Conservation (phyloP, 1,284 basidiomycete species). For the Ustilago hordei region DNA sequence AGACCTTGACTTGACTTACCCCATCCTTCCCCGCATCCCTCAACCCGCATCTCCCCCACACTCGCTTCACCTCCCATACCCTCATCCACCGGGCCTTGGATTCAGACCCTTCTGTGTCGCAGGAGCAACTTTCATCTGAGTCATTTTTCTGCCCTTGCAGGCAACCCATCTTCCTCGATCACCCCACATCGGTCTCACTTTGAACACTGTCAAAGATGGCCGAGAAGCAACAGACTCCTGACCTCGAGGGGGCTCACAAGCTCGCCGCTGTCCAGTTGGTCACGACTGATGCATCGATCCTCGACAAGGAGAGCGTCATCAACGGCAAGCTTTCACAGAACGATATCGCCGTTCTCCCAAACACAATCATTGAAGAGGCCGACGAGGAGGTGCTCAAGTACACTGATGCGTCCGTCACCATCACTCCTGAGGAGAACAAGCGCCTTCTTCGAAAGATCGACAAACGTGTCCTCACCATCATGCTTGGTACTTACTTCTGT, state of each 20-base stretch:
- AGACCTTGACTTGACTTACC: slow-evolving; percentile 11
- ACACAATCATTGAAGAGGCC: slow-evolving; percentile 44
- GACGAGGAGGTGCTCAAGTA: slow-evolving; percentile 46
- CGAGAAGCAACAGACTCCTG: slow-evolving; percentile 30
- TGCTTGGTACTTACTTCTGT: slow-evolving; percentile 75
- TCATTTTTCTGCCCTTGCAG: background rate
- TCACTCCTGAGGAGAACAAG: slow-evolving; percentile 55
- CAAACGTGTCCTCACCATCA: slow-evolving; percentile 74
- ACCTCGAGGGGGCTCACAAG: slow-evolving; percentile 37
- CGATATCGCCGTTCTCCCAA: slow-evolving; percentile 30
- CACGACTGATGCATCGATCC: slow-evolving; percentile 39
- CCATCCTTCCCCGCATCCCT: slow-evolving; percentile 24
- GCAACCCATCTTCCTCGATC: background rate
- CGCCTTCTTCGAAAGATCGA: slow-evolving; percentile 72
- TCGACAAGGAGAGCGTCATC: slow-evolving; percentile 42
- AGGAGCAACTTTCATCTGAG: background rate
- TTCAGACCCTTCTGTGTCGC: background rate
- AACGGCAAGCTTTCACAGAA: slow-evolving; percentile 32
- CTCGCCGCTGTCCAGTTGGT: slow-evolving; percentile 38
- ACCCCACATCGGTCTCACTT: background rate
- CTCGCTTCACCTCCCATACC: background rate
- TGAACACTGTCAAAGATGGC: slow-evolving; percentile 20
- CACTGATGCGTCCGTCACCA: slow-evolving; percentile 35
- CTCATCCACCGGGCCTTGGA: background rate
- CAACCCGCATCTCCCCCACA: slow-evolving; percentile 4